Base-by-base conservation (phyloP, 805 yeast species). In the Wickerhamomyces chambardii region DNA sequence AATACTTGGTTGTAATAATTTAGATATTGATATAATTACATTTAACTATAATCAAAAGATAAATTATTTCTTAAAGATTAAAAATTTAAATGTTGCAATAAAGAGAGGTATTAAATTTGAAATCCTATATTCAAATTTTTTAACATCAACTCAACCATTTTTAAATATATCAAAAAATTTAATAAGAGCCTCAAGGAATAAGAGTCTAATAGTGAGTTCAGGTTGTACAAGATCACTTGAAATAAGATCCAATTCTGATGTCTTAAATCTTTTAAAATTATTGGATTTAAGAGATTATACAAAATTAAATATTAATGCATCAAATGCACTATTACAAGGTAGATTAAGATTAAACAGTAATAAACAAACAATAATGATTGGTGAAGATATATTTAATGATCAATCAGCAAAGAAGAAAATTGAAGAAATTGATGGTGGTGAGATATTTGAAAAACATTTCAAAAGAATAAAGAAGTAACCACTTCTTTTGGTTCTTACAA, bases 71-170 rank as follows among this genome's bases (percentile, higher is more conserved):
- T 61, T 92, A 44, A 82, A 82, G 47, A 95, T 87, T 59, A 86
- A 87, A 47, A 75, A 85, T 1, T 68, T 86, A 8, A 83, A 95
- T 30, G 76, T 86, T 29, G 96, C 95, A 2, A 66, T 84, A 4
- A 80, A 79, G 15, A 72, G 86, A 34, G 97, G 97, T 2, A 71
- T 86, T 18, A 75, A 76, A 44, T 72, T 92, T 43, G 98, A 92
- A 53, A 68, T 92, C 8, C 68, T 75, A 31, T 90, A 90, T 57
- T 54, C 71, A 7, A 63, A 73, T 24, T 64, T 78, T 30, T 56
- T 82, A 27, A 51, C 53, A 24, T 53, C 66, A 15, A 66, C 90
- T 42, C 67, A 78, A 29, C 74, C 73, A 36, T 75, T 83, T 41
- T 76, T 89, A 28, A 67, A 78, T 25, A 89, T 86, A 52, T 73